Percentiles rank a stretch among this genome's conserved stretches.
Evolutionary conservation across 2,329 filamentous ascomycete genomes (phyloP).

Genomic region (Nectriaceae sp.): DNA sequence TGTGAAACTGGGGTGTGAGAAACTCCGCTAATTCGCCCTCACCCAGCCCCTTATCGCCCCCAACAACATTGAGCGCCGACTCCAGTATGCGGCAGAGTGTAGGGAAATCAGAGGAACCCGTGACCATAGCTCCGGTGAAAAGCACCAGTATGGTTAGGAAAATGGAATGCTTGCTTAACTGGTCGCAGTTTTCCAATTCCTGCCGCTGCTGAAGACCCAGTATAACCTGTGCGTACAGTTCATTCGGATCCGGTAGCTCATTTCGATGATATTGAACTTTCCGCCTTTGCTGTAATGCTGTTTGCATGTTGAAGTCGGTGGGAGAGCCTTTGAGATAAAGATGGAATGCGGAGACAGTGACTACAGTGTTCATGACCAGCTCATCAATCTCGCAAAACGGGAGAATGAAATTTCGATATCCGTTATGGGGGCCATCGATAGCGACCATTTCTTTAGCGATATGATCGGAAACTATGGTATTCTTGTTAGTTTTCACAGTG

Average conservation of each 20-base stretch:
- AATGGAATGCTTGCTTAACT: constrained; percentile 16
- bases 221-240: constrained; percentile 17
- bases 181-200: constrained; percentile 13
- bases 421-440: constrained; percentile 26
- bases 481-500: neutral
- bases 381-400: constrained; percentile 22
- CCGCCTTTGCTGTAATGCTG: neutral
- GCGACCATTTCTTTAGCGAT: constrained; percentile 29
- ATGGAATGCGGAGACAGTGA: constrained; percentile 21
- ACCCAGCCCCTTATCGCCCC: constrained; percentile 20
- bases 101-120: constrained; percentile 28
- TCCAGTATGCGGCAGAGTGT: constrained; percentile 27
- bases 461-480: constrained; percentile 11
- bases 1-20: constrained; percentile 26
- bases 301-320: neutral
- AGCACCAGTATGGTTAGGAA: constrained; percentile 26
- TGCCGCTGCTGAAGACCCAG: constrained; percentile 16
- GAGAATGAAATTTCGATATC: constrained; percentile 25
- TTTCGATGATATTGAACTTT: too few species aligned
- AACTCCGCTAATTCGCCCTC: constrained; percentile 20
- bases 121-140: constrained; percentile 27
- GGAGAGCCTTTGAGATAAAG: constrained; percentile 13
- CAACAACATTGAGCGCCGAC: constrained; percentile 27
- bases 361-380: constrained; percentile 22
- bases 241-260: constrained; percentile 13